phyloP scores from a whole-genome alignment of 1,284 basidiomycete species.

The Inonotus hispidus region DNA sequence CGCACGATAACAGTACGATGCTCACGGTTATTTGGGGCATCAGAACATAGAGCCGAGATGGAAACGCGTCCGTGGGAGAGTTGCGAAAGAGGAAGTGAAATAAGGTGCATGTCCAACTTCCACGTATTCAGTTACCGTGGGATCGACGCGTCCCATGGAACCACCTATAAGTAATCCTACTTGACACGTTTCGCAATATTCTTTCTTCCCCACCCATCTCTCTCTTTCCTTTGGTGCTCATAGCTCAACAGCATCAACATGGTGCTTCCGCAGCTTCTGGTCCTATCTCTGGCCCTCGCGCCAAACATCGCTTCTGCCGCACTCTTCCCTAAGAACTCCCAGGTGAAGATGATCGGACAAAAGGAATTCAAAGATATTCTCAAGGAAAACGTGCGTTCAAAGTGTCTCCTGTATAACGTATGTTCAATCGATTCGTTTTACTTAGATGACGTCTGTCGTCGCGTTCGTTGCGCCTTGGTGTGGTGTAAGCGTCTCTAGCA shows the following conservation, averaged over 20 bases:
- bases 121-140: constrained; percentile 2
- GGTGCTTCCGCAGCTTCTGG: constrained; percentile 29
- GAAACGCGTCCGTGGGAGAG: neutral
- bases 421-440: constrained; percentile 5
- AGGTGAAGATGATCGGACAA: constrained; percentile 72
- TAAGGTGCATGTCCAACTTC: neutral
- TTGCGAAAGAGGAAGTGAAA: neutral
- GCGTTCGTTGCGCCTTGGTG: constrained; percentile 91
- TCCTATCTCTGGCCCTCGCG: constrained; percentile 35
- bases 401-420: neutral
- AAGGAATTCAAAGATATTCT: constrained; percentile 71
- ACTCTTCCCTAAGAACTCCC: constrained; percentile 63
- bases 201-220: neutral
- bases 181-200: neutral
- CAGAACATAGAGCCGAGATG: neutral
- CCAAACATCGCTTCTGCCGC: constrained; percentile 61
- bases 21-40: neutral
- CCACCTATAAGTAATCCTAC: neutral
- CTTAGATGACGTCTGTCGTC: constrained; percentile 68
- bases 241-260: constrained; percentile 14
- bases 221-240: neutral
- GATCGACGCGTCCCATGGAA: neutral
- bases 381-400: constrained; percentile 62
- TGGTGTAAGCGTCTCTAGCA: constrained; percentile 48
- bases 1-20: neutral